Percentiles rank a stretch among this genome's conserved stretches.
phyloP scores from a whole-genome alignment of 176 grass and related monocot genomes.

The Chrysopogon serrulatus region DNA sequence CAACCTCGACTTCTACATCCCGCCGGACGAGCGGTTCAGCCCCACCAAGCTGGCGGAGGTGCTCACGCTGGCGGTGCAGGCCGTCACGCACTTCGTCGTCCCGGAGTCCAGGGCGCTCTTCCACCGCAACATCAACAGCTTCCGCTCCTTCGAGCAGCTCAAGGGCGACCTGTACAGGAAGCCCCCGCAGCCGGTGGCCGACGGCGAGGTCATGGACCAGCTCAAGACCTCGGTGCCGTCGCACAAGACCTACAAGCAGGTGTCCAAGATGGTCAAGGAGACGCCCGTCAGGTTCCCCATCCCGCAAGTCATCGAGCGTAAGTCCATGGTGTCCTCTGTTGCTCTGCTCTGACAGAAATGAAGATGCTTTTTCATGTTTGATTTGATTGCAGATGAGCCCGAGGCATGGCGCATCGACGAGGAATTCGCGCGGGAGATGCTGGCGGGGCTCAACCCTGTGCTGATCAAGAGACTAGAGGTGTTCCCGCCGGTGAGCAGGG shows the following conservation, averaged over 20 bases:
- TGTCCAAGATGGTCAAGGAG: conserved; percentile 49
- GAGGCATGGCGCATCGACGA: conserved; percentile 85
- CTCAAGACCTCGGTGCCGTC: conserved; percentile 67
- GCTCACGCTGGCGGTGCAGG: conserved; percentile 57
- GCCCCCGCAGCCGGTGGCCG: not conserved
- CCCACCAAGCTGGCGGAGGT: conserved; percentile 67
- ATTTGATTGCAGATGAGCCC: conserved; percentile 38
- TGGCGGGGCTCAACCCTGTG: conserved; percentile 79
- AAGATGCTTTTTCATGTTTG: too few species aligned
- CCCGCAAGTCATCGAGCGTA: conserved; percentile 83
- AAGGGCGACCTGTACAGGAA: conserved; percentile 56
- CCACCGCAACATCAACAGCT: conserved; percentile 47
- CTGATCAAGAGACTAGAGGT: conserved; percentile 59
- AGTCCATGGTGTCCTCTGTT: too few species aligned
- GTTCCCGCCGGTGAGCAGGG: conserved; percentile 59
- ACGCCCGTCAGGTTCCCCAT: conserved; percentile 60
- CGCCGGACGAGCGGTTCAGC: conserved; percentile 90
- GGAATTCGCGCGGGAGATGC: conserved; percentile 89
- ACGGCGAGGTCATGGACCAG: conserved; percentile 49
- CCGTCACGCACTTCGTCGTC: conserved; percentile 70
- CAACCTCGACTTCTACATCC: conserved; percentile 87
- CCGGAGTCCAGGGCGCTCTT: conserved; percentile 62
- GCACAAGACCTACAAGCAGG: conserved; percentile 53
- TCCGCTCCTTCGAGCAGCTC: conserved; percentile 62
- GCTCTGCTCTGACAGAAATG: not conserved